Evolutionary conservation across 116 monocot species (phyloP), one percentile per base, ranked within the genome.

Genomic region (Thalassia testudinum): DNA sequence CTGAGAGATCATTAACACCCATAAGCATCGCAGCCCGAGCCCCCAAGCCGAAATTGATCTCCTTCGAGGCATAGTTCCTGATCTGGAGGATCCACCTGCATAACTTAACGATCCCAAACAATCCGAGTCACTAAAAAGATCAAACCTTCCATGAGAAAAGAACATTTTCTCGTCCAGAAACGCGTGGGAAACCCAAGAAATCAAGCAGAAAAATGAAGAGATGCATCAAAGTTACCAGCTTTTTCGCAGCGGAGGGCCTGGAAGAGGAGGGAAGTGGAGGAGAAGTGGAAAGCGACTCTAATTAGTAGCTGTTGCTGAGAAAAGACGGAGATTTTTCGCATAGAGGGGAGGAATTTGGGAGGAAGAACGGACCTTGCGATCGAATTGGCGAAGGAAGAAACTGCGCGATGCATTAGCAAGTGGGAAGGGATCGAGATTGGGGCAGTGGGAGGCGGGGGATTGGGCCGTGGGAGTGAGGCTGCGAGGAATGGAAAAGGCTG

Each of bases 1-100:
- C 72, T 0, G 72, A 61, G 11, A 73, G 56, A 30, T 73, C 72
- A 30, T 73, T 26, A 0, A 62, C 66, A 7, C 72, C 72, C 57
- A 52, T 56, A 11, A 73, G 72, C 66, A 73, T 73, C 38, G 57
- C 61, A 24, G 66, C 62, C 8, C 72, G 61, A 5, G 72, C 72
- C 14, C 50, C 57, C 19, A 56, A 26, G 22, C 72, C 72, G 30
- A 66, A 73, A 21, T 45, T 45, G 50, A 66, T 73, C 19, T 58
- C 62, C 43, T 71, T 71, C 1, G 66, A 66, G 1, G 62, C 67
- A 59, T 73, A 73, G 42, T 27, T 50, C 52, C 73, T 67, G 45
- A 18, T 52, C 22, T 53, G 50, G n/a, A 54, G 3, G 6, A 63
- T 28, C 37, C 58, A 5, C 5, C 67, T 52, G 37, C 44, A 67